phyloP scores from a whole-genome alignment of 768 basidiomycete genomes.

The Exidia glandulosa region DNA sequence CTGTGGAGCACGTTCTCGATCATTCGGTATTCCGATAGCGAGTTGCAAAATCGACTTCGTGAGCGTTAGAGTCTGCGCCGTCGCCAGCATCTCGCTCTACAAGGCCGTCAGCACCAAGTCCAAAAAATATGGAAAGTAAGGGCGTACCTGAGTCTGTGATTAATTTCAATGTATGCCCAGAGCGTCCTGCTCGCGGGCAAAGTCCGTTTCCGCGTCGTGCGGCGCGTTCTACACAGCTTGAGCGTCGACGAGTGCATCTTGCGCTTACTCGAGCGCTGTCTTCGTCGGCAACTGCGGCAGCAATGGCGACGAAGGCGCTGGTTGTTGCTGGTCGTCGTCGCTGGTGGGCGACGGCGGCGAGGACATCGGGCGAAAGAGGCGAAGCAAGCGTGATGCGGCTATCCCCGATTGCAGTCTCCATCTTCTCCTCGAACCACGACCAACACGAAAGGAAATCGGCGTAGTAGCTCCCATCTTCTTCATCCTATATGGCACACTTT shows the following conservation, averaged over 20 bases:
- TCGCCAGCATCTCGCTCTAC: constrained; percentile 52
- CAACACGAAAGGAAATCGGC: no score
- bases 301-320: not conserved
- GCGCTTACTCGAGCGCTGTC: not conserved
- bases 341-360: not conserved
- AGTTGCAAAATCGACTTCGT: constrained; percentile 83
- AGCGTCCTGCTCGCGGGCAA: constrained; percentile 63
- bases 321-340: not conserved
- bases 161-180: constrained; percentile 56
- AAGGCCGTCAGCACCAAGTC: constrained; percentile 1
- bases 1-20: constrained; percentile 45
- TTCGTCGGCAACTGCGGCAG: not conserved
- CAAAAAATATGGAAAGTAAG: not conserved
- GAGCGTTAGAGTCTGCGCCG: constrained; percentile 70
- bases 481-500: no score
- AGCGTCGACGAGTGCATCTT: not conserved
- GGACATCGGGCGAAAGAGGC: no score
- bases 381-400: not conserved
- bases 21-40: constrained; percentile 87
- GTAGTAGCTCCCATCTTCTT: no score
- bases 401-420: no score
- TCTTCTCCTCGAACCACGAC: no score
- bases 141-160: constrained; percentile 55
- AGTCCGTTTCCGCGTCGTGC: constrained; percentile 51
- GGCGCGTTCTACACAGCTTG: no score